Base-by-base conservation (phyloP, 2,329 filamentous ascomycete species). In the Aspergillus pseudoterreus region DNA sequence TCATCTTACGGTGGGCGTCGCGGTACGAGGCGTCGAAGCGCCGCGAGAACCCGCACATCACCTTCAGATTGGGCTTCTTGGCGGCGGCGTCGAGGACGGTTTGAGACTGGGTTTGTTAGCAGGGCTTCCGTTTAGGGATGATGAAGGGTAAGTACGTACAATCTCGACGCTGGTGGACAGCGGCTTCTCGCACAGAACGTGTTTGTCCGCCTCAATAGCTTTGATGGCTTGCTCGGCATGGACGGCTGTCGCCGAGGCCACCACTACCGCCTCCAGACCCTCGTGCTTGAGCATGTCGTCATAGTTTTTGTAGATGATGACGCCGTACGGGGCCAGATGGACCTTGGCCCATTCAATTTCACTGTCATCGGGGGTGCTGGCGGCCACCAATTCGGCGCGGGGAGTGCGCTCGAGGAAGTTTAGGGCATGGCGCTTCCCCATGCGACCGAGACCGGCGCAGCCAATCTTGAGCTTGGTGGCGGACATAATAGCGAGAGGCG, bases 1-100 rank as follows among this genome's bases (percentile, higher is more conserved):
- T 65, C 61, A 82, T 77, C 57, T 81, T 78, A 17, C 69, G 59
- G 62, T 75, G 76, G 17, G 84, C 85, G 46, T 84, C 77, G 50
- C 82, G 76, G 73, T 87, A 87, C 38, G 81, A 84, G 42, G 76
- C 72, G 60, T 88, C 85, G 72, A 88, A 88, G 50, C 83, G 81
- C 27, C 83, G 79, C 4, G 81, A 84, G 74, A 85, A 85, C 6
- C 82, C 83, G 59, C 82, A 84, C 75, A 87, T 81, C 50, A 87
- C 82, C 66, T 86, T 87, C 17, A 84, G 75, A 47, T 84, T 65
- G 1, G 83, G 82, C 47, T 79, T 77, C 54, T 73, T 72, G 51
- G 71, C 68, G 22, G 82, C 80, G 6, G 80, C 80, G 44, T 80
- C 76, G 54, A 86, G 74, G 38, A 87, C 83, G 17, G 76, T 71